Conservation (phyloP, 352 stramenopile species). For the Plasmopara viticola region DNA sequence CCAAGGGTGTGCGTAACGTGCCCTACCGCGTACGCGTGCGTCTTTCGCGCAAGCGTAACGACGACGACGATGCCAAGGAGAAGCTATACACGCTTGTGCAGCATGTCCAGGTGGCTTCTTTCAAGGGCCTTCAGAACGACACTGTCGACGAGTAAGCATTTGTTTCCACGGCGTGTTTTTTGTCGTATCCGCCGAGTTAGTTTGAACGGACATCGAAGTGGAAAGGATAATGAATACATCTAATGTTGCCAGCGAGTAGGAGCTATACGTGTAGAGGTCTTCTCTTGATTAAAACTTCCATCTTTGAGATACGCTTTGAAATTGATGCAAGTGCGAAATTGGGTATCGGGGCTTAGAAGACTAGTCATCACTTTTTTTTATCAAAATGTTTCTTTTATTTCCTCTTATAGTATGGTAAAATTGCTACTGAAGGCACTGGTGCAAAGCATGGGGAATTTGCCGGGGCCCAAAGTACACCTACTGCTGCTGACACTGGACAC, state of each 20-base stretch:
- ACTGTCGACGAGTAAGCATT: conserved; percentile 88
- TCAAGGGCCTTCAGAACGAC: conserved; percentile 97
- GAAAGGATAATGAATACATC: not conserved
- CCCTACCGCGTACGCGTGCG: conserved; percentile 96
- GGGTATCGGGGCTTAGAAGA: too few species aligned
- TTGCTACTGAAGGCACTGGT: conserved; percentile 20
- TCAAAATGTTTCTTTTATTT: not conserved
- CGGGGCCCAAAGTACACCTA: conserved; percentile 31
- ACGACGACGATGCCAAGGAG: conserved; percentile 98
- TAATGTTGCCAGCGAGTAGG: conserved; percentile 21
- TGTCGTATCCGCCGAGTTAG: conserved; percentile 7
- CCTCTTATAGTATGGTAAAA: conserved; percentile 26
- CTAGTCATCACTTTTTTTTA: too few species aligned
- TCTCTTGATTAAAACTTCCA: not conserved
- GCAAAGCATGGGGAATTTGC: conserved; percentile 7
- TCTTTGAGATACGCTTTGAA: not conserved
- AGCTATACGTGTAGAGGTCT: conserved; percentile 20
- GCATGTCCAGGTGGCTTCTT: conserved; percentile 93
- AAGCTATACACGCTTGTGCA: conserved; percentile 99
- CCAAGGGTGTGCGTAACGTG: conserved; percentile 96
- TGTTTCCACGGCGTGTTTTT: conserved; percentile 10
- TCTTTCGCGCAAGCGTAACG: conserved; percentile 97
- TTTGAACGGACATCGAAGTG: conserved; percentile 10
- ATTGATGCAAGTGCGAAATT: too few species aligned
- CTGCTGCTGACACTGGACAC: conserved; percentile 87